Percentiles rank a stretch among this genome's conserved stretches.
phyloP scores from a whole-genome alignment of 257 asterid species.

The Coffea canephora region DNA sequence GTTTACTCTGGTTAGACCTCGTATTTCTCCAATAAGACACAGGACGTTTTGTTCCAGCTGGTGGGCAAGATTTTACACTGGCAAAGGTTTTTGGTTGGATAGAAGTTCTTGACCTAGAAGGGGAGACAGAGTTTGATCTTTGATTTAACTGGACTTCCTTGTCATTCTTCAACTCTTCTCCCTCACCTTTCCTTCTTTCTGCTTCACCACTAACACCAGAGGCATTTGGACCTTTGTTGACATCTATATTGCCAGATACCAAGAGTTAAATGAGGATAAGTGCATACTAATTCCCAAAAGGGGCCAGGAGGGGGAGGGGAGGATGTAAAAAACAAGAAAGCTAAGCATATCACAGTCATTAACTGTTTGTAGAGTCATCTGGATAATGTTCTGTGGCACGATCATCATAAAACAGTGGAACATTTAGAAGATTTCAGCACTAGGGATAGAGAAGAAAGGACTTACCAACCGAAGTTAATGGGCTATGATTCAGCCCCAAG shows the following conservation, averaged over 20 bases:
- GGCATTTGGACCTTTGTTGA: constrained; percentile 32
- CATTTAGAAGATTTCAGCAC: neutral
- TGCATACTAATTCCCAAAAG: neutral
- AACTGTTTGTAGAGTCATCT: neutral
- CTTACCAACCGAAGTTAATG: constrained; percentile 44
- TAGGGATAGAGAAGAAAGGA: constrained; percentile 3
- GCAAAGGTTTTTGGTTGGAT: constrained; percentile 38
- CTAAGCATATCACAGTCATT: neutral
- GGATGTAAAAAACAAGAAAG: neutral
- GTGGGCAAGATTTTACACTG: constrained; percentile 46
- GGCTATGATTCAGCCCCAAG: constrained; percentile 38
- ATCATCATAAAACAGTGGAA: neutral
- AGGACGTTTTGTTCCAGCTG: constrained; percentile 79
- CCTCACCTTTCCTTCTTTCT: constrained; percentile 30
- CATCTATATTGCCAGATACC: constrained; percentile 32
- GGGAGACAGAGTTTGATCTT: constrained; percentile 48
- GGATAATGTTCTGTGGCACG: neutral
- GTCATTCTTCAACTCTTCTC: constrained; percentile 33
- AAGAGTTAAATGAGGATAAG: constrained; percentile 15
- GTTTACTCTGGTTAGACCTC: constrained; percentile 78
- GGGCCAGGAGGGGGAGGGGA: too few species aligned
- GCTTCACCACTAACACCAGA: constrained; percentile 27
- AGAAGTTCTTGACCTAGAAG: constrained; percentile 34
- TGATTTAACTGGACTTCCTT: constrained; percentile 28
- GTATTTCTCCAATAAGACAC: constrained; percentile 90